Percentiles rank a stretch among this genome's conserved stretches.
Evolutionary conservation across 164 flowering plant genomes (phyloP).

Genomic region (Brasenia schreberi): DNA sequence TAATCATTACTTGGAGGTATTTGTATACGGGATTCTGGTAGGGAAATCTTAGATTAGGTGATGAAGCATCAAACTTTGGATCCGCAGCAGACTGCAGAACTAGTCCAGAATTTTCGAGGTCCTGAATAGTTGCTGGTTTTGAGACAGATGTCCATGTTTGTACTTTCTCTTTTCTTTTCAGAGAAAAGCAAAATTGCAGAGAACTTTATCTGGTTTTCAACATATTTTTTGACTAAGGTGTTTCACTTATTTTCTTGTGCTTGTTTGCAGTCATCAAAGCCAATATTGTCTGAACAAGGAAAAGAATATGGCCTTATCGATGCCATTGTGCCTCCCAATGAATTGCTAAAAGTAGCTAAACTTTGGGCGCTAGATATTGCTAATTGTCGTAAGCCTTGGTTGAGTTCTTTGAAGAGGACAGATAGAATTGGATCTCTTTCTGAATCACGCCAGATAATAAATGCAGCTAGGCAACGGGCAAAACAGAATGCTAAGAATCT

Average conservation of each 20-base stretch:
- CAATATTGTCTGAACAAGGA: constrained; percentile 86
- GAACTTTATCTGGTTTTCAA: too few species aligned
- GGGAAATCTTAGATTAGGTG: too few species aligned
- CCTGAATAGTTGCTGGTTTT: too few species aligned
- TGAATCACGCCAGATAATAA: constrained; percentile 58
- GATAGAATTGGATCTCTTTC: constrained; percentile 73
- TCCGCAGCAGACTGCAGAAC: too few species aligned
- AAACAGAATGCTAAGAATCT: constrained; percentile 56
- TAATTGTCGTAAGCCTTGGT: constrained; percentile 72
- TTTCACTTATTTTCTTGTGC: not conserved
- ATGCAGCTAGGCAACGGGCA: constrained; percentile 54
- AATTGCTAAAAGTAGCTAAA: constrained; percentile 61
- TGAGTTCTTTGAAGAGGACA: constrained; percentile 62
- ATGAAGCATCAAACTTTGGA: too few species aligned
- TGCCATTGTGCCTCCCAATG: constrained; percentile 59
- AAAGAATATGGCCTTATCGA: constrained; percentile 80
- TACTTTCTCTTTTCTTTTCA: too few species aligned
- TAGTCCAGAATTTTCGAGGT: too few species aligned
- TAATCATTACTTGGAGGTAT: too few species aligned
- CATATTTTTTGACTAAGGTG: too few species aligned
- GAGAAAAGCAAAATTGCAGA: too few species aligned
- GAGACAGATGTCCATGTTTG: too few species aligned
- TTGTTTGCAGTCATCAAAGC: constrained; percentile 49
- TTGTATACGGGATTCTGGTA: too few species aligned
- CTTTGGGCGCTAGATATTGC: constrained; percentile 87